These are phyloP conservation scores for Nemania sp. DNA, from an alignment of 2,329 filamentous ascomycete genomes.

Conservation along the genomic window DNA sequence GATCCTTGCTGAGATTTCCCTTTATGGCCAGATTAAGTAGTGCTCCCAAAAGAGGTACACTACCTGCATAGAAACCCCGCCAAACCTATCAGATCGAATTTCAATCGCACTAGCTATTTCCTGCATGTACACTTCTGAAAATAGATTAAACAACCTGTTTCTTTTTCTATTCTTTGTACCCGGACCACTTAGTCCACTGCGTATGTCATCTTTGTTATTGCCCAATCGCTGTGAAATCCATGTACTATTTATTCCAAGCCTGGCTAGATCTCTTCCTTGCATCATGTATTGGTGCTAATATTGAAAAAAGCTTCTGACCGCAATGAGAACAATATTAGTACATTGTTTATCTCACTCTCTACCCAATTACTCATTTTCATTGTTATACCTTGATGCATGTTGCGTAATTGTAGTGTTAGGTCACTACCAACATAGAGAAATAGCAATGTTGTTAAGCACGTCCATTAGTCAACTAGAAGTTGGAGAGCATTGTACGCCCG, in stretches of 20 bases:
- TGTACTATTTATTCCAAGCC: conserved; percentile 23
- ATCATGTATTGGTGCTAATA: conserved; percentile 36
- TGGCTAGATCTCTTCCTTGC: conserved; percentile 30
- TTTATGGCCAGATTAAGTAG: neutral
- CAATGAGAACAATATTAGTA: no score
- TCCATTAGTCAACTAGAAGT: no score
- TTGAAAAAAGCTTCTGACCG: conserved; percentile 10
- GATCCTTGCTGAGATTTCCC: conserved; percentile 17
- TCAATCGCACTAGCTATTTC: neutral
- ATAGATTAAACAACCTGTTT: conserved; percentile 10
- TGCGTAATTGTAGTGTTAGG: no score
- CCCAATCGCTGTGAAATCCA: conserved; percentile 12
- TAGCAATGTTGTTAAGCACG: no score
- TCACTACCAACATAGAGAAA: no score
- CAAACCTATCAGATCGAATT: neutral
- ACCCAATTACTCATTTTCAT: neutral
- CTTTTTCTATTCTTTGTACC: neutral
- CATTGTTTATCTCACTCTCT: neutral
- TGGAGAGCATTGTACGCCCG: no score
- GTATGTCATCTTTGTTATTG: no score
- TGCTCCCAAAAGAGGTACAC: neutral
- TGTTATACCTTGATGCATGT: neutral
- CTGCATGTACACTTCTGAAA: conserved; percentile 21
- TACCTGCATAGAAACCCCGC: neutral
- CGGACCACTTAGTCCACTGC: no score